Evolutionary conservation across 1,284 basidiomycete genomes (phyloP), one percentile per base, ranked within the genome.

Genomic region (Anthracocystis panici-leucophaei): DNA sequence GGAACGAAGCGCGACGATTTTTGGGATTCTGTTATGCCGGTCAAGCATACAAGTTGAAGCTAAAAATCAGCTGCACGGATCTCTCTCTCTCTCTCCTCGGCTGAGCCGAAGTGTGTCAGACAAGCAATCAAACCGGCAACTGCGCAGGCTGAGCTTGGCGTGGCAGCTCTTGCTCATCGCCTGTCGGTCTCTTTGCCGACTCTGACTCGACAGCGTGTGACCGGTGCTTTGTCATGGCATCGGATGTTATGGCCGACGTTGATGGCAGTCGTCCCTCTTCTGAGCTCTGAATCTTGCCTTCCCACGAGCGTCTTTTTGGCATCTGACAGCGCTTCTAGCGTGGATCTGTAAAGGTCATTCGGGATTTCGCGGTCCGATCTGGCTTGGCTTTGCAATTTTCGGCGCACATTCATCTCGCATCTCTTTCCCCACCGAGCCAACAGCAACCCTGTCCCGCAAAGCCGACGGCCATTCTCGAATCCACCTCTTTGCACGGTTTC

Each of bases 1-100:
- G 4, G 35, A 5, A 10, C 14, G 35, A 38, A 38, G 35, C 35
- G 35, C 12, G 35, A 38, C 35, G 35, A 38, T 38, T 38, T 38
- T 38, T 14, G 11, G 35, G 11, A 14, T 5, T 2, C 4, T 38
- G 35, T 38, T 38, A 38, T 38, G 35, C 35, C 35, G 14, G 3
- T 14, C 35, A 38, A 38, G 14, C 35, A 16, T 12, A 38, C 35
- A 38, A 16, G 4, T 16, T 31, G 20, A 46, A 40, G 12, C 7
- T 12, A 42, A 23, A 42, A 14, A 16, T 23, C 14, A 25, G 25
- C 41, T 60, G 58, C 58, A 60, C 58, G 50, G 58, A 60, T 60
- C 58, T 38, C 35, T 38, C 35, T 38, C 27, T 38, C 31, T 33
- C 31, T 38, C 14, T 38, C 35, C 23, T 38, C 50, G 33, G 51